Base-by-base conservation (phyloP, 345 rosid genomes). In the Sonneratia caseolaris region DNA sequence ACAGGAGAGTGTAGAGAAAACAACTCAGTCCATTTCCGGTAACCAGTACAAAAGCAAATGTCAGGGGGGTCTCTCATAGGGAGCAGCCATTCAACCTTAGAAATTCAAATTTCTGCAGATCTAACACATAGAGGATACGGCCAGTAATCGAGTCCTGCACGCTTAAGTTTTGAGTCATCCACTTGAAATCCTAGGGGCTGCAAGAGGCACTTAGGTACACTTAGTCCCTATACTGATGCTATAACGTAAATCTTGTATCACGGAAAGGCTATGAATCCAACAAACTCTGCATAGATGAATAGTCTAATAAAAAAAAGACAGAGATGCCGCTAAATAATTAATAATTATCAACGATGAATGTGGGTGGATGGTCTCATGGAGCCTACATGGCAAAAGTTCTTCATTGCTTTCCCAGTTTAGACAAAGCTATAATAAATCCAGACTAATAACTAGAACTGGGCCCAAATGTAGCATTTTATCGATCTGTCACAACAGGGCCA, bases 141-240 rank as follows among this genome's bases (percentile, higher is more conserved):
- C 97, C 98, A 89, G 76, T 91, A 91, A 79, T 94, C 97, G 77
- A 94, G 81, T 79, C 98, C 98, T 76, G 98, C 97, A 73, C 98
- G 93, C 85, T 88, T 94, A 36, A 94, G 81, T 74, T 81, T 94
- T 53, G 95, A 59, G 80, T 90, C 91, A 72, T 91, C 97, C 69
- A 94, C 85, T 81, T 82, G 88, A 79, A 94, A 94, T 73, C 98
- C 98, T 78, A 89, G 75, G 64, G 97, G 98, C 98, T 94, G 86
- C 76, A 73, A 12, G 42, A 55, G 40, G 64, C 64, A 53, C 42
- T 12, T 21, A 32, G 45, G 13, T 14, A 22, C 16, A 14, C 7
- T 36, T 38, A 24, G 37, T 57, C 35, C 64, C 64, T 27, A 32
- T 12, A 35, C 4, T 10, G 27, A 2, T n/a, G 32, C 27, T 12